Evolutionary conservation across 192 early-diverging fungal species (phyloP), one percentile per base, ranked within the genome.

Genomic region (Umbelopsis isabellina): DNA sequence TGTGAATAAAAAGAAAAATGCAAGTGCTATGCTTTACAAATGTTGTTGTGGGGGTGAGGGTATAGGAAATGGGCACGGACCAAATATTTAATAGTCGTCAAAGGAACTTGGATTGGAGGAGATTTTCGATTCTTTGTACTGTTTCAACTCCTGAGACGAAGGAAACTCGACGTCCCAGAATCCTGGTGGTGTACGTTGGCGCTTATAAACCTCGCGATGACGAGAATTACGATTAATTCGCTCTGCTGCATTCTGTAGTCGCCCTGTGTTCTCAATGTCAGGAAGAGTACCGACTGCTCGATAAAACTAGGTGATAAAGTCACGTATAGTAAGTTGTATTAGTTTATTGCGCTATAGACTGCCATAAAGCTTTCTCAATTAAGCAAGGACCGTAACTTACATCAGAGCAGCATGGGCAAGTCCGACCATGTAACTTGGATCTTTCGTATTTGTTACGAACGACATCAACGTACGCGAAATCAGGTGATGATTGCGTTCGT

Each of bases 81-180:
- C 23, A 35, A 61, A 35, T 10, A 30, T 30, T 30, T 27, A 37
- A 18, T 8, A 7, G 12, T 35, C 12, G 11, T 22, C 27, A 61
- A 61, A 61, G 37, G 37, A 41, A 41, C 37, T 41, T 10, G 0
- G 37, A 5, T 10, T 41, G 37, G 37, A 16, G 18, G 30, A 2
- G 11, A 30, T 1, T 35, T 25, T 25, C 7, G 15, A 4, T 30
- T 61, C 23, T 16, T 61, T 61, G 4, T 35, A 35, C 12, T 30
- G 55, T 35, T 61, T 61, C 15, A 61, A 7, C 16, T 61, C 55
- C 25, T 61, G 55, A 13, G 55, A 61, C 1, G 55, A 35, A 33
- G 55, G 55, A 18, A 61, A 61, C 13, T 61, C 55, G 13, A 61
- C 55, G 16, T 61, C 27, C 55, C 55, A 61, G n/a, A 27, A 61